Evolutionary conservation across 352 stramenopile species (phyloP).

Genomic region (Phytophthora pseudosyringae): DNA sequence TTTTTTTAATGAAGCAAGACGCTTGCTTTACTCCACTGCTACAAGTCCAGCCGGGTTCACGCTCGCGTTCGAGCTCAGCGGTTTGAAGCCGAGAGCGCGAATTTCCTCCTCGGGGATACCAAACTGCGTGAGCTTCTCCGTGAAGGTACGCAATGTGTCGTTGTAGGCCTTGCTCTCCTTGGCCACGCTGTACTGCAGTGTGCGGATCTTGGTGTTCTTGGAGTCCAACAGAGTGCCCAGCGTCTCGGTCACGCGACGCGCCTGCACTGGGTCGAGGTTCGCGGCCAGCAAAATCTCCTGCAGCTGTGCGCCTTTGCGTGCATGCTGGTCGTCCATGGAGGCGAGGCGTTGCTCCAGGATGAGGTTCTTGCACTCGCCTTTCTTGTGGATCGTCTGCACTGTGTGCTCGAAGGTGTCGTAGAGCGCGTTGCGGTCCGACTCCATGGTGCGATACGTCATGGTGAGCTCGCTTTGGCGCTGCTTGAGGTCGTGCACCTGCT

Average conservation of each 20-base stretch:
- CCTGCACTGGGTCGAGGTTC: constrained; percentile 75
- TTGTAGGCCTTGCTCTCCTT: constrained; percentile 86
- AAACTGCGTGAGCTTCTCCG: constrained; percentile 67
- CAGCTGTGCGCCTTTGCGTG: constrained; percentile 75
- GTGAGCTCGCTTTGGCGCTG: constrained; percentile 73
- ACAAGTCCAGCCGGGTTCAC: constrained; percentile 79
- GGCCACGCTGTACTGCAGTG: constrained; percentile 67
- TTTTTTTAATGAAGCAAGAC: constrained; percentile 5
- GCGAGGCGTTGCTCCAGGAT: constrained; percentile 86
- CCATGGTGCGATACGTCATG: constrained; percentile 71
- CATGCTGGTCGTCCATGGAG: constrained; percentile 75
- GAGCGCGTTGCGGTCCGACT: constrained; percentile 88
- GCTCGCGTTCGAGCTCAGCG: constrained; percentile 58
- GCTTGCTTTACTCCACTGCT: constrained; percentile 50
- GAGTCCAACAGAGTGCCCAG: constrained; percentile 67
- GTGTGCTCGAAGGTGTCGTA: constrained; percentile 93
- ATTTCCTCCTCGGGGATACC: constrained; percentile 82
- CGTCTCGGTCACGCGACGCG: constrained; percentile 70
- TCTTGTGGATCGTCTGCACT: constrained; percentile 90
- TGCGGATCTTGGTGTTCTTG: constrained; percentile 64
- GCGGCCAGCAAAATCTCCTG: constrained; percentile 76
- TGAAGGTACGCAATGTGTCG: constrained; percentile 77
- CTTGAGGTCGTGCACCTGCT: constrained; percentile 74
- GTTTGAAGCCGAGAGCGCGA: constrained; percentile 66
- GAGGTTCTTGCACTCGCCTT: constrained; percentile 92